phyloP scores from a whole-genome alignment of 306 rosid genomes.

The Sindora glabra region DNA sequence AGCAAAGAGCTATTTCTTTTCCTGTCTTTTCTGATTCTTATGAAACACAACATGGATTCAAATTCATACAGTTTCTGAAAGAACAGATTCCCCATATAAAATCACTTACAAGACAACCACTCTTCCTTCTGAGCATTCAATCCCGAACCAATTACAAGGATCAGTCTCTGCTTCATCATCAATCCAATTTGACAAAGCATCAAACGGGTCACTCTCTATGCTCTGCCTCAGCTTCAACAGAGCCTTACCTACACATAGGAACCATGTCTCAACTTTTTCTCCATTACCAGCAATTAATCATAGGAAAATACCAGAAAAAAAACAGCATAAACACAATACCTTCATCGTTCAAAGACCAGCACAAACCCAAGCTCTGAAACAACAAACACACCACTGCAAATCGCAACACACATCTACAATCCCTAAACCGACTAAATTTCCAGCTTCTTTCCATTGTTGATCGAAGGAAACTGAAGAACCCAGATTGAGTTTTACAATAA shows the following conservation, averaged over 20 bases:
- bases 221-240: constrained; percentile 66
- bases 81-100: constrained; percentile 1
- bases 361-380: constrained; percentile 39
- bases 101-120: constrained; percentile 69
- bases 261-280: constrained; percentile 8
- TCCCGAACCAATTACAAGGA: constrained; percentile 80
- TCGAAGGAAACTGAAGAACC: constrained; percentile 3
- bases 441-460: constrained; percentile 29
- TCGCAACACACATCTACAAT: constrained; percentile 8
- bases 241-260: constrained; percentile 59
- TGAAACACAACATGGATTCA: neutral
- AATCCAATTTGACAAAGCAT: constrained; percentile 68
- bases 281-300: neutral
- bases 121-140: constrained; percentile 68
- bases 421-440: constrained; percentile 33
- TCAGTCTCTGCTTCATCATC: constrained; percentile 41
- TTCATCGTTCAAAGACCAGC: constrained; percentile 73
- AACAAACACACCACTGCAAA: constrained; percentile 30
- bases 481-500: constrained; percentile 11
- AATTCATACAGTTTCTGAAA: neutral
- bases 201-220: constrained; percentile 65
- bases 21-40: neutral
- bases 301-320: neutral
- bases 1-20: neutral
- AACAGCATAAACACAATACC: constrained; percentile 32